Evolutionary conservation across 306 rosid genomes (phyloP), one percentile per base, ranked within the genome.

Genomic region (Vigna nakashimae): DNA sequence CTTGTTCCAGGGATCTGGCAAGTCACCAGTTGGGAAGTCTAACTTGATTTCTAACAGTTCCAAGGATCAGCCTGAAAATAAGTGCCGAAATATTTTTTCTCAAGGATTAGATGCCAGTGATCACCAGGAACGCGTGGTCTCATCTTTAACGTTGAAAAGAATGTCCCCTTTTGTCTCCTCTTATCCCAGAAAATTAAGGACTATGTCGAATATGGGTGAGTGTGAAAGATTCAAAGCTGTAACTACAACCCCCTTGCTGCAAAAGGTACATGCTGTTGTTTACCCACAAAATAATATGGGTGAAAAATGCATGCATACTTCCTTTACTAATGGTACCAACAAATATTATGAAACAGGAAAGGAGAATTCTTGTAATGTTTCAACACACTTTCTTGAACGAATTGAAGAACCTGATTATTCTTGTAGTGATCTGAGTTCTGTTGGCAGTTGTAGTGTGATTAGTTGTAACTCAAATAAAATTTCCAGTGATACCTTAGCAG

Each of bases 391-490:
- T 83, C 71, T 72, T 83, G 92, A 85, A 83, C 80, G 86, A 87
- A 80, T 83, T 73, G 74, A 77, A 12, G 90, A 81, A 77, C 65
- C 77, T 59, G 86, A 66, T 88, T 85, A 76, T 71, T 76, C 77
- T 79, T 88, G 86, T 83, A 87, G 84, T 73, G 87, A 69, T 85
- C 38, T 83, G 57, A 91, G 88, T 81, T 95, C 97, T 63, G 93
- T 95, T 65, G 99, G 92, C 83, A 95, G 99, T 84, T 88, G 95
- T 87, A 87, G 93, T 85, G 88, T 83, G 75, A 82, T 49, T 80
- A 78, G 89, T 82, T 56, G 80, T 79, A 71, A 72, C 60, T 74
- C 83, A 66, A 70, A 74, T 86, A 80, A 82, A 59, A 45, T 74
- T 52, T 80, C 77, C 38, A 78, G 83, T 81, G 67, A 80, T 81